Conservation (phyloP, 1,139 yeast genomes). For the Debaryomycetaceae sp. region DNA sequence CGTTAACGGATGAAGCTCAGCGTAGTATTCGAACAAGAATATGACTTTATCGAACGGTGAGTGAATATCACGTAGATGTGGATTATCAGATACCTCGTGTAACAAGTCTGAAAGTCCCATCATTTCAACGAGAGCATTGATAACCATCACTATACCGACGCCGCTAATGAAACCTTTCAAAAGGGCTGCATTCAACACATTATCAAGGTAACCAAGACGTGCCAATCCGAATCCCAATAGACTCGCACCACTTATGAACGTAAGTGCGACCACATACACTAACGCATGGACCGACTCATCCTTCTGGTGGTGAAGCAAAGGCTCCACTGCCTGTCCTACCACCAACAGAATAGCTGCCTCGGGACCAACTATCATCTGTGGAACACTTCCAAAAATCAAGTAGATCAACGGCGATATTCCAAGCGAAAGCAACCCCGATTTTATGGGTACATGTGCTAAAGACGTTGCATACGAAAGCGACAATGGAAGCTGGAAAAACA, state of each 20-base stretch:
- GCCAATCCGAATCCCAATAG: conserved; percentile 76
- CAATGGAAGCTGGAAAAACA: conserved; percentile 89
- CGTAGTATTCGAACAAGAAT: conserved; percentile 45
- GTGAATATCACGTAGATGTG: conserved; percentile 54
- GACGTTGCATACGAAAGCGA: conserved; percentile 88
- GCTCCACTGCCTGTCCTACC: conserved; percentile 89
- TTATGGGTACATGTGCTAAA: conserved; percentile 85
- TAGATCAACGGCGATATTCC: conserved; percentile 84
- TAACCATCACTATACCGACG: conserved; percentile 87
- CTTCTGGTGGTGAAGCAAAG: conserved; percentile 51
- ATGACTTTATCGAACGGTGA: conserved; percentile 70
- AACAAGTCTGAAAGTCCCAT: conserved; percentile 56
- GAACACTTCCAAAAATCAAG: conserved; percentile 83
- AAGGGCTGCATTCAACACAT: conserved; percentile 77
- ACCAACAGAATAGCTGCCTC: conserved; percentile 91
- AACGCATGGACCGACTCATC: conserved; percentile 48
- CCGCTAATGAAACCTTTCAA: conserved; percentile 89
- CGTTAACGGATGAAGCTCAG: conserved; percentile 50
- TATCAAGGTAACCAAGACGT: conserved; percentile 85
- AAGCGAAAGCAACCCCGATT: conserved; percentile 78
- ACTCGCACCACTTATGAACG: conserved; percentile 75
- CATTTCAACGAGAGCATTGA: conserved; percentile 71
- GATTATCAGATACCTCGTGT: conserved; percentile 30
- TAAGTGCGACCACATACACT: conserved; percentile 67
- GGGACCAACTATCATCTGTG: conserved; percentile 96